Evolutionary conservation across 106 monocot genomes (phyloP).

Genomic region (Hemerocallis citrina): DNA sequence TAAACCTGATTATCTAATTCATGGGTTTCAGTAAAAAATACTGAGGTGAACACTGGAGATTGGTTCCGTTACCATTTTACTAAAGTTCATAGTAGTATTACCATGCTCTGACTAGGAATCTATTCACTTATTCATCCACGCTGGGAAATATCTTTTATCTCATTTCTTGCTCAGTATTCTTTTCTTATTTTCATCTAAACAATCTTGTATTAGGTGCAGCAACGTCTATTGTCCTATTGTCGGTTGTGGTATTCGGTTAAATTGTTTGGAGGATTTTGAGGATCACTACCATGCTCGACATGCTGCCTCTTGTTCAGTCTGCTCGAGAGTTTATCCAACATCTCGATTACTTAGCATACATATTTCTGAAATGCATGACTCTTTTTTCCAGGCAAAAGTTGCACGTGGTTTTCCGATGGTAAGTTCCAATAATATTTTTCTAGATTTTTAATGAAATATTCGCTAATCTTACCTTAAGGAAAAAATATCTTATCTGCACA

Average conservation of each 20-base stretch:
- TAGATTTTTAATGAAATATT: neutral
- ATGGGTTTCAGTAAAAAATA: too few species aligned
- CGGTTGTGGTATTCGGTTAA: slow-evolving; percentile 67
- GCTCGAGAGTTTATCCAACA: slow-evolving; percentile 81
- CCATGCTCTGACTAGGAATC: too few species aligned
- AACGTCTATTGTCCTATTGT: slow-evolving; percentile 78
- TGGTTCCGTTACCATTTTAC: too few species aligned
- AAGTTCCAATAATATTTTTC: slow-evolving; percentile 1
- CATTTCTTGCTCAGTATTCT: neutral
- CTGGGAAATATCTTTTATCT: neutral
- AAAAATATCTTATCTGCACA: neutral
- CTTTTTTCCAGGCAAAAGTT: slow-evolving; percentile 94
- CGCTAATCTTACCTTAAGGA: neutral
- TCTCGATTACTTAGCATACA: slow-evolving; percentile 82
- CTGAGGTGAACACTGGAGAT: too few species aligned
- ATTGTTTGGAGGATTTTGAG: slow-evolving; percentile 80
- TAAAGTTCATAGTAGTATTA: too few species aligned
- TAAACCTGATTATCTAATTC: too few species aligned
- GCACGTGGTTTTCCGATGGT: slow-evolving; percentile 95
- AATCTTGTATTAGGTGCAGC: slow-evolving; percentile 16
- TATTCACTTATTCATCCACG: too few species aligned
- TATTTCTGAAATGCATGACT: slow-evolving; percentile 93
- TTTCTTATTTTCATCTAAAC: too few species aligned
- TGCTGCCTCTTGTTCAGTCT: slow-evolving; percentile 82
- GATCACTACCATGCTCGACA: slow-evolving; percentile 86